These are phyloP conservation scores for Vanrija pseudolonga DNA, from an alignment of 1,284 basidiomycete species.

Conservation along the genomic window DNA sequence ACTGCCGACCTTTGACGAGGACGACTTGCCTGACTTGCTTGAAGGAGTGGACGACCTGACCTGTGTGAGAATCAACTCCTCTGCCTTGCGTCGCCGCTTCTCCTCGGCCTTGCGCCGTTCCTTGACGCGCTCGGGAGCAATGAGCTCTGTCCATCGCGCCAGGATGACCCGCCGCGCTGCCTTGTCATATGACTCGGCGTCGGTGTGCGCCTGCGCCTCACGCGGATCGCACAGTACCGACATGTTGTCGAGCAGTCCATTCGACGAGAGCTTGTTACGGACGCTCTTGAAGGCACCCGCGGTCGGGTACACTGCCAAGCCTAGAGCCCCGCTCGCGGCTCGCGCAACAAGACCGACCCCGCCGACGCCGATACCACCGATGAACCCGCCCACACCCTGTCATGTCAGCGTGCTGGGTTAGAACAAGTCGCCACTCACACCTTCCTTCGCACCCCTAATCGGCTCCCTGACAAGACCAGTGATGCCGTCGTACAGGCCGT, in stretches of 20 bases:
- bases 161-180: slow-evolving; percentile 2
- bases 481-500: slow-evolving; percentile 57
- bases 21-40: too few species aligned
- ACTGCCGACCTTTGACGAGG: too few species aligned
- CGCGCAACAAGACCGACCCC: slow-evolving; percentile 52
- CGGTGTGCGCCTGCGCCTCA: not conserved
- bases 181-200: not conserved
- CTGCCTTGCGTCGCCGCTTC: not conserved
- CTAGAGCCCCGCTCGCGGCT: slow-evolving; percentile 47
- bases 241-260: not conserved
- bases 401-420: not conserved
- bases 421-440: slow-evolving; percentile 20
- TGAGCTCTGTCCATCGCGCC: not conserved
- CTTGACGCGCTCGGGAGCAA: not conserved
- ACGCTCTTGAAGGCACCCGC: slow-evolving; percentile 7
- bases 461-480: slow-evolving; percentile 58
- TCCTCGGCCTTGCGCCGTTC: not conserved
- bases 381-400: slow-evolving; percentile 11
- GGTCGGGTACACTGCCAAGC: slow-evolving; percentile 13
- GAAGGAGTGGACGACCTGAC: not conserved
- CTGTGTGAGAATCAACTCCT: not conserved
- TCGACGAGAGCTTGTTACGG: not conserved
- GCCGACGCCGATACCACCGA: slow-evolving; percentile 10
- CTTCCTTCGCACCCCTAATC: slow-evolving; percentile 54
- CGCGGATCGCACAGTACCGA: slow-evolving; percentile 5